Evolutionary conservation across 1,139 yeast genomes (phyloP), one percentile per base, ranked within the genome.

Genomic region (Lodderomyces oxycetoniae): DNA sequence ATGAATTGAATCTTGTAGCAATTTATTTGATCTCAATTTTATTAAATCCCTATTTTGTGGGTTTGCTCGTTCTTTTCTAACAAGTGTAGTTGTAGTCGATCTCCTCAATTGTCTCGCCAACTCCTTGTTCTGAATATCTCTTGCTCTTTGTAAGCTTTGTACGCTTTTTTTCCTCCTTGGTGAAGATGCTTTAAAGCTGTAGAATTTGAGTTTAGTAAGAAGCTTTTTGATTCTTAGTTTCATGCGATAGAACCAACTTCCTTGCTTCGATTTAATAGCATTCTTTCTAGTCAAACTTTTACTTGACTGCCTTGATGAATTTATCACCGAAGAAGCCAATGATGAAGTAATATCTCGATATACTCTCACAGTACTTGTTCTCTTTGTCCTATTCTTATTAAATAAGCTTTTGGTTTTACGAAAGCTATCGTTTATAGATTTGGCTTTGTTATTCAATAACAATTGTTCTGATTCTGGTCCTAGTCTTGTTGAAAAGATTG

Each of bases 401-500:
- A 35, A 26, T 26, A 34, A 21, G 7, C 25, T 16, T n/a, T 11
- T 16, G 4, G 32, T 30, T 15, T 30, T 30, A 19, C 24, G 14
- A 4, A 30, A 22, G 4, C 32, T 24, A 10, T 17, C 23, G 27
- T 23, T 30, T 3, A 23, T 14, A 10, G 9, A 22, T 4, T 27
- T 17, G 2, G 29, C n/a, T 30, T 32, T 15, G 4, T 22, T 15
- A 27, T 20, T 20, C 11, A 33, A 15, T 11, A 31, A 28, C 26
- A 24, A 24, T 6, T 24, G 26, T 22, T 26, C 29, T 20, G 28
- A 19, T 13, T 36, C 35, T 6, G 35, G 23, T 16, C 41, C 43
- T 26, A 33, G 51, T 41, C 71, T 49, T 3, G 73, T 67, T 14
- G 71, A 65, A 40, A 68, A 67, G 16, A 68, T 67, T 1, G 74